Base-by-base conservation (phyloP, 1,284 basidiomycete genomes). In the Ceraceosorus bombacis region DNA sequence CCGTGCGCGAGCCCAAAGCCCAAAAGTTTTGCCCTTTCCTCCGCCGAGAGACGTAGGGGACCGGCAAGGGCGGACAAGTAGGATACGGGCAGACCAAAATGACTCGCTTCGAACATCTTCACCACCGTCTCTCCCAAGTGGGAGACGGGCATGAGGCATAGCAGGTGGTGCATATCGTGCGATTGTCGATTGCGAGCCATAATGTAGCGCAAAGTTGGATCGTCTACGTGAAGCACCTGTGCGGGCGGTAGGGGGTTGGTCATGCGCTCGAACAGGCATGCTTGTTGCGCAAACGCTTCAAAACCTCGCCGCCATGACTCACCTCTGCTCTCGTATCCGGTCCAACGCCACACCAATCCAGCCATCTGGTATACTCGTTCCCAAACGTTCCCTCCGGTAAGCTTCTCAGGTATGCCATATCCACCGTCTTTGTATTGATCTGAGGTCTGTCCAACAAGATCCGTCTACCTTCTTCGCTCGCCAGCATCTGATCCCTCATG, bases 141-240 rank as follows among this genome's bases (percentile, higher is more conserved):
- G 61, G 87, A 88, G 55, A 96, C 90, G 0, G 91, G 92, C 37
- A 96, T 83, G 61, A 85, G 85, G 78, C 86, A 85, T 58, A 97
- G 83, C 62, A 89, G 87, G 74, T 97, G 94, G 78, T 95, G 95
- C 72, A 95, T 87, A 80, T 97, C 75, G 79, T 97, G 94, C 68
- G 89, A 94, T 80, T 99, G 93, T 46, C 95, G 88, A 78, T 98
- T 98, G 50, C 95, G 87, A 70, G 95, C 90, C 87, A 99, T 92
- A 59, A 97, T 90, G 78, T 96, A 78, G 52, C 69, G 69, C 50
- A 70, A 65, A 61, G 74, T 71, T 1, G 90, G 89, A 68, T 94
- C 90, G 72, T 89, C 84, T 68, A 98, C 88, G 78, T 96, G 43
- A 46, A 46, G 43, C 43, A 46, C 43, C 43, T 46, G 43, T 41